Evolutionary conservation across 2,329 filamentous ascomycete species (phyloP).

Genomic region (Alternaria arbusti): DNA sequence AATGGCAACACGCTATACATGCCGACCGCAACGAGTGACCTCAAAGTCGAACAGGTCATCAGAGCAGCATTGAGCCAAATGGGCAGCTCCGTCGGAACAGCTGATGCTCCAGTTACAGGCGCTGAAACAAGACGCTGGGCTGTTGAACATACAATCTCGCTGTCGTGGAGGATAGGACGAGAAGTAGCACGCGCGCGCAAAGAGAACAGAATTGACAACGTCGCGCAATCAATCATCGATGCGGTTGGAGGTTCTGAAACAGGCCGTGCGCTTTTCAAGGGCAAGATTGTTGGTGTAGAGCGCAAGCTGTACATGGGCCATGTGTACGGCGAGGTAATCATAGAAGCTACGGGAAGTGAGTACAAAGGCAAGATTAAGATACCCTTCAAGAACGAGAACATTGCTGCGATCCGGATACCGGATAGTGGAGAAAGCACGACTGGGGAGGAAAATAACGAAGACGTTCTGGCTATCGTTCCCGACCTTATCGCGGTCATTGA

Average conservation of each 20-base stretch:
- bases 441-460: slow-evolving; percentile 45
- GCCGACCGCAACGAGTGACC: slow-evolving; percentile 45
- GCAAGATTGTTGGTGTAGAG: slow-evolving; percentile 55
- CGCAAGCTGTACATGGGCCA: slow-evolving; percentile 51
- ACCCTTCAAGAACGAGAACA: slow-evolving; percentile 77
- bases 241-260: slow-evolving; percentile 49
- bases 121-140: slow-evolving; percentile 47
- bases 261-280: slow-evolving; percentile 52
- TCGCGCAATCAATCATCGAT: slow-evolving; percentile 50
- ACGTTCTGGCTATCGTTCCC: slow-evolving; percentile 56
- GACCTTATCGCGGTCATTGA: slow-evolving; percentile 60
- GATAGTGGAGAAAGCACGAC: slow-evolving; percentile 29
- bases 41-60: slow-evolving; percentile 49
- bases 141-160: slow-evolving; percentile 48
- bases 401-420: slow-evolving; percentile 58
- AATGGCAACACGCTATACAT: slow-evolving; percentile 52
- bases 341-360: slow-evolving; percentile 39
- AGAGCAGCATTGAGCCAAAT: slow-evolving; percentile 46
- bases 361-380: slow-evolving; percentile 63
- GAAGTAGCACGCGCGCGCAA: slow-evolving; percentile 45
- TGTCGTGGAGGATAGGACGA: slow-evolving; percentile 49
- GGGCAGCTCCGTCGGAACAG: slow-evolving; percentile 45
- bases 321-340: slow-evolving; percentile 52
- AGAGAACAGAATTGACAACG: slow-evolving; percentile 44
- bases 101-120: slow-evolving; percentile 48